Evolutionary conservation across 345 rosid species (phyloP).

Genomic region (Orychophragmus violaceus): DNA sequence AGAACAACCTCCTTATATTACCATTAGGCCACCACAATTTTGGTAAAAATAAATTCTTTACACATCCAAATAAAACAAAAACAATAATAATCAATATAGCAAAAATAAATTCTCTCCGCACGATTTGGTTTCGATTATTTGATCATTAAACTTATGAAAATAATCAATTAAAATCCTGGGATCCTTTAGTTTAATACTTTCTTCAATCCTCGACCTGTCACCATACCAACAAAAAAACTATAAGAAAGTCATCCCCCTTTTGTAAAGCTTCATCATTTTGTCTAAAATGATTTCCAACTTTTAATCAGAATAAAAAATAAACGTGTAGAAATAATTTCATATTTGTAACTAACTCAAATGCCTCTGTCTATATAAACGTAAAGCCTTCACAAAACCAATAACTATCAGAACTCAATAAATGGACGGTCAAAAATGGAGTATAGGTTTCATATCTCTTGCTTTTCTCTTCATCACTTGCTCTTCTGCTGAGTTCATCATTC

Average conservation of each 20-base stretch:
- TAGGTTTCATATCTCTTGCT: background rate
- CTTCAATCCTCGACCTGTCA: too few species aligned
- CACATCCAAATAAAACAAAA: too few species aligned
- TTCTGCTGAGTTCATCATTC: slow-evolving; percentile 8
- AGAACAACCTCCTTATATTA: too few species aligned
- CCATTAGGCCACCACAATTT: too few species aligned
- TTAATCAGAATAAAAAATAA: background rate
- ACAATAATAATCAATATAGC: too few species aligned
- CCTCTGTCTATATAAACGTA: background rate
- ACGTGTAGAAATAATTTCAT: background rate
- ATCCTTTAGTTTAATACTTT: too few species aligned
- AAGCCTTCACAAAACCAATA: background rate
- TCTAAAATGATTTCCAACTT: background rate
- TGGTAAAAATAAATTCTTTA: too few species aligned
- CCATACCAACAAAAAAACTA: too few species aligned
- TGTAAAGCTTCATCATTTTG: background rate
- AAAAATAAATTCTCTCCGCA: too few species aligned
- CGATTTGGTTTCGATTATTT: too few species aligned
- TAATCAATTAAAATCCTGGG: too few species aligned
- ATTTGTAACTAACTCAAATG: background rate
- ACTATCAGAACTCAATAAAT: background rate
- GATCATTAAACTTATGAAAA: too few species aligned
- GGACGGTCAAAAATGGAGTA: background rate
- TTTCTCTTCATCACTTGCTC: background rate
- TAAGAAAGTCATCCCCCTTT: background rate